Percentiles rank a stretch among this genome's conserved stretches.
Conservation (phyloP, 1,284 basidiomycete species). For the Moesziomyces aphidis region DNA sequence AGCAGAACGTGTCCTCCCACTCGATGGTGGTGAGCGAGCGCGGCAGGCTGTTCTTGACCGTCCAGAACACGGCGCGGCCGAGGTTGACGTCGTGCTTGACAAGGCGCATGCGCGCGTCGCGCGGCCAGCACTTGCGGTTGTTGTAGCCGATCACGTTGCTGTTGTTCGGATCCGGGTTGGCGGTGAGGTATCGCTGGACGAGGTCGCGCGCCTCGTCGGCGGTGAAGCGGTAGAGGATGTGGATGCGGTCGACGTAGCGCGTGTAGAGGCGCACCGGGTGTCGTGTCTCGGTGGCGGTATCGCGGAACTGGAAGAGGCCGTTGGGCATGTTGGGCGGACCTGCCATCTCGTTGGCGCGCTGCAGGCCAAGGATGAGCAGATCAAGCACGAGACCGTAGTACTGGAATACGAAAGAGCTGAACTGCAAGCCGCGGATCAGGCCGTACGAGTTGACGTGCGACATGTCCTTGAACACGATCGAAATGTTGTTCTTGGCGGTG, state of each 20-base stretch:
- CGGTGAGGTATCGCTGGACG: conserved; percentile 95
- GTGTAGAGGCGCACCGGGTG: conserved; percentile 67
- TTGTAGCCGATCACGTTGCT: conserved; percentile 99
- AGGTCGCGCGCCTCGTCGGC: conserved; percentile 97
- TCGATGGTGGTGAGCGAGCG: conserved; percentile 97
- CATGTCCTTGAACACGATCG: conserved; percentile 68
- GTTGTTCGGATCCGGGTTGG: conserved; percentile 97
- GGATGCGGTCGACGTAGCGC: conserved; percentile 67
- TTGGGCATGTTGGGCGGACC: conserved; percentile 66
- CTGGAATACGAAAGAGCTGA: conserved; percentile 67
- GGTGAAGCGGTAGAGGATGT: conserved; percentile 93
- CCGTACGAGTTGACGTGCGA: conserved; percentile 67
- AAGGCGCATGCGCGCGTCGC: conserved; percentile 97
- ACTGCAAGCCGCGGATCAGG: conserved; percentile 67
- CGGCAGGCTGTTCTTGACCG: conserved; percentile 96
- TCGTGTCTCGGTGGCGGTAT: conserved; percentile 61
- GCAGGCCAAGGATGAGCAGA: conserved; percentile 64
- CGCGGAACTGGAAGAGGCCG: conserved; percentile 65
- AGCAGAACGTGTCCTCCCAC: conserved; percentile 74
- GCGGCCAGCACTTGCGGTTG: conserved; percentile 98
- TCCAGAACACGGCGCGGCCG: conserved; percentile 98
- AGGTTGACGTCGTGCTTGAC: conserved; percentile 99
- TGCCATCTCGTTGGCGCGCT: conserved; percentile 66
- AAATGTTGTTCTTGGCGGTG: conserved; percentile 68
- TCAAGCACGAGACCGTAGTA: conserved; percentile 68